Evolutionary conservation across 2,329 filamentous ascomycete genomes (phyloP), one percentile per base, ranked within the genome.

Genomic region (Xylaria sp.): DNA sequence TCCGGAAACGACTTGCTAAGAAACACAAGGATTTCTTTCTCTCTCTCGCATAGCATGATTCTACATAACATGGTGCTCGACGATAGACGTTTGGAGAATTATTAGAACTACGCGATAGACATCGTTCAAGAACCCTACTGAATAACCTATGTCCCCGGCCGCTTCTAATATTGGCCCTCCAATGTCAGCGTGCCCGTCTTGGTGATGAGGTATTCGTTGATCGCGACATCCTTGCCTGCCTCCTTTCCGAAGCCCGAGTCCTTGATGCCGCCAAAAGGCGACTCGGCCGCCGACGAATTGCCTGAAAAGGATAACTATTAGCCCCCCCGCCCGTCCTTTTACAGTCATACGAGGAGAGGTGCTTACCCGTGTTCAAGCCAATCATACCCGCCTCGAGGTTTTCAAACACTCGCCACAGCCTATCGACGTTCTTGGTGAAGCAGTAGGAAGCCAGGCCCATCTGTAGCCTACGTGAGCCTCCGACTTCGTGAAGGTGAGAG

Each of bases 391-490:
- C 81, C 65, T 86, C 82, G 2, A 86, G 71, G 51, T 79, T 82
- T 68, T 85, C 82, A 52, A 84, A 76, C 60, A 85, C 65, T 39
- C 83, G 73, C 78, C 81, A 85, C 50, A 79, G 73, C 1, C 83
- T 75, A 63, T 84, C 80, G 8, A 83, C 71, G 60, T 85, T 80
- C 72, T 83, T 83, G 4, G 82, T 85, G 67, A 84, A 84, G 60
- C 78, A 78, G 54, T 84, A 83, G 42, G 77, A 80, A 2, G 82
- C 79, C 38, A 86, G 73, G 5, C 83, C 83, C 79, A 85, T 84
- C 67, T 68, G 22, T 1, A 26, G 11, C 2, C 2, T 16, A 6
- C 13, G 17, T 45, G 45, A 48, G 55, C 37, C 39, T 20, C 9
- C 34, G 39, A 9, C n/a, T 18, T 17, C 5, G 13, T 13, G n/a